A percentile compares a stretch with the other conserved stretches of the same genome.
Evolutionary conservation across 306 rosid genomes (phyloP).

Genomic region (Luffa aegyptiaca): DNA sequence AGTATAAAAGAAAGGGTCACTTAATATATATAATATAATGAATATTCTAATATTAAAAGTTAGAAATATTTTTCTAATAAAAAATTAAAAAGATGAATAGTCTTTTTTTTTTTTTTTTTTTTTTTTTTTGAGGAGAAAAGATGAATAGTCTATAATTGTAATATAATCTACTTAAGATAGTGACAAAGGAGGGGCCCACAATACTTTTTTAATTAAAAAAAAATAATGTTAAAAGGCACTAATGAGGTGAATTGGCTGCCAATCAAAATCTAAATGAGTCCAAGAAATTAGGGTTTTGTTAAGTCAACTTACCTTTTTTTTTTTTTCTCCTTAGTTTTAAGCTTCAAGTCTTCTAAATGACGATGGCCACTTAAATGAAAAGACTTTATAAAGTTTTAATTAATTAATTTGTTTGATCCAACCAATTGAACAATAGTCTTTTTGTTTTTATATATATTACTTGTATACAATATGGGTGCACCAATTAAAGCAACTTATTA

Average conservation of each 20-base stretch:
- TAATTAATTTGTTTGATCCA: neutral
- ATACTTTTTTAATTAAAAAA: neutral
- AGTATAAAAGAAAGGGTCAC: neutral
- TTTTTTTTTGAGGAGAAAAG: too few species aligned
- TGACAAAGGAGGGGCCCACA: neutral
- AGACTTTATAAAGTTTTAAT: neutral
- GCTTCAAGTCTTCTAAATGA: neutral
- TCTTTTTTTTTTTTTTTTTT: too few species aligned
- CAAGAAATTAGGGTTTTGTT: slow-evolving; percentile 5
- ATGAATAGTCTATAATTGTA: neutral
- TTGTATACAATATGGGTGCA: neutral
- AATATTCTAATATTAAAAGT: neutral
- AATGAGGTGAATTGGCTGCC: neutral
- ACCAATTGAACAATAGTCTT: neutral
- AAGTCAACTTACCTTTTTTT: neutral
- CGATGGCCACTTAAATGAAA: neutral
- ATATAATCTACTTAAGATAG: neutral
- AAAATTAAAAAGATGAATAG: neutral
- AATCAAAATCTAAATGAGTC: neutral
- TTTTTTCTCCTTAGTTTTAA: neutral
- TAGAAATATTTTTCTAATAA: neutral
- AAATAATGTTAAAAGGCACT: neutral
- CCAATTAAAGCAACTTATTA: neutral
- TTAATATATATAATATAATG: neutral
- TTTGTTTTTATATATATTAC: neutral